A percentile compares a stretch with the other conserved stretches of the same genome.
These are phyloP conservation scores for Helichrysum umbraculigerum DNA, from an alignment of 129 eudicot species.

Conservation along the genomic window DNA sequence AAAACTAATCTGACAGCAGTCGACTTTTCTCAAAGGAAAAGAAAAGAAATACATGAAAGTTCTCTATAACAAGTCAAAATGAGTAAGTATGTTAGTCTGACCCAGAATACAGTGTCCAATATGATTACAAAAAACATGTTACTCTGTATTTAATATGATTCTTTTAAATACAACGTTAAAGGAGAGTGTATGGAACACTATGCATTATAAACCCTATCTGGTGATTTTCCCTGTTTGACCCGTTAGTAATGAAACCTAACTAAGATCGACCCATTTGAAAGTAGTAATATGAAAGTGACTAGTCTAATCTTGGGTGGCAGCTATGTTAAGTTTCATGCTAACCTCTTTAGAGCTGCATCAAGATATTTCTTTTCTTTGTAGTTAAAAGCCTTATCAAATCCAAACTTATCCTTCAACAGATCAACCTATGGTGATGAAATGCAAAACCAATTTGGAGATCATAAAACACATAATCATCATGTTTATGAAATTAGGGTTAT, in stretches of 20 bases:
- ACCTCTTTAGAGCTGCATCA: conserved; percentile 30
- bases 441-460: not conserved
- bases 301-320: not conserved
- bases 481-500: not conserved
- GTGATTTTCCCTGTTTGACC: not conserved
- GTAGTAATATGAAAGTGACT: not conserved
- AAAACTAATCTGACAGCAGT: not conserved
- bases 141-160: no score
- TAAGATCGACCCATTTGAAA: no score
- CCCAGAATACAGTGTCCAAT: not conserved
- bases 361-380: conserved; percentile 56
- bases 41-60: no score
- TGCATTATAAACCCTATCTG: no score
- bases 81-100: not conserved
- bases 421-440: conserved; percentile 34
- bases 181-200: no score
- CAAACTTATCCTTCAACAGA: conserved; percentile 49
- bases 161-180: no score
- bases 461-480: not conserved
- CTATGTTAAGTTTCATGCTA: no score
- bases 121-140: not conserved
- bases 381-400: conserved; percentile 54
- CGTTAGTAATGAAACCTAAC: not conserved
- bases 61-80: no score
- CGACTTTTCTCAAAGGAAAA: no score